Percentiles rank a stretch among this genome's conserved stretches.
Evolutionary conservation across 2,329 filamentous ascomycete genomes (phyloP).

Genomic region (Pseudogymnoascus sp.): DNA sequence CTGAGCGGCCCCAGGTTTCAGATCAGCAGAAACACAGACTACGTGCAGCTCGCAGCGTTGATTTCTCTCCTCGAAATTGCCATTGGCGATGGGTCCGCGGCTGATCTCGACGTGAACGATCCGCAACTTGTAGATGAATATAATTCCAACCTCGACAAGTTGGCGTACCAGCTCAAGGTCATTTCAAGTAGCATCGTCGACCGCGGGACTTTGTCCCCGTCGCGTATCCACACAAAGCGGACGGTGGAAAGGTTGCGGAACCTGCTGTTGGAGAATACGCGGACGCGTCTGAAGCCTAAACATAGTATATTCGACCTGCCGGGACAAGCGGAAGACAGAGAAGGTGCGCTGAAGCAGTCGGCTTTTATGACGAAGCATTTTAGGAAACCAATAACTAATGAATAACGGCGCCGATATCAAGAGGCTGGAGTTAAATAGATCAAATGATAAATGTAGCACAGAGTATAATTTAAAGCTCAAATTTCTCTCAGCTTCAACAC

Average conservation of each 20-base stretch:
- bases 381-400: constrained; percentile 24
- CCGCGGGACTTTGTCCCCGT: constrained; percentile 61
- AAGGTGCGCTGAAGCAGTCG: constrained; percentile 6
- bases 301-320: constrained; percentile 14
- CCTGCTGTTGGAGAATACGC: constrained; percentile 60
- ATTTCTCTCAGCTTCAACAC: constrained; percentile 6
- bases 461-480: constrained; percentile 9
- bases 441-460: neutral
- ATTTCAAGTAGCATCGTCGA: constrained; percentile 59
- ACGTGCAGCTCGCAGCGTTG: constrained; percentile 55
- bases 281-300: constrained; percentile 60
- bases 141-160: constrained; percentile 60
- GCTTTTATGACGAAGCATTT: constrained; percentile 10
- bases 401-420: neutral
- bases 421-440: neutral
- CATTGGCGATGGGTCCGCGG: constrained; percentile 52
- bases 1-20: constrained; percentile 42
- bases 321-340: neutral
- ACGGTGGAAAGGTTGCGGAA: constrained; percentile 65
- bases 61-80: constrained; percentile 64
- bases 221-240: constrained; percentile 68
- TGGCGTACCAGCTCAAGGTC: constrained; percentile 50
- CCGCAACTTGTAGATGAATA: constrained; percentile 43
- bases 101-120: constrained; percentile 25
- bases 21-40: constrained; percentile 53